Percentiles rank a stretch among this genome's conserved stretches.
phyloP scores from a whole-genome alignment of 2,329 filamentous ascomycete genomes.

The Hymenoscyphus fructigenus region DNA sequence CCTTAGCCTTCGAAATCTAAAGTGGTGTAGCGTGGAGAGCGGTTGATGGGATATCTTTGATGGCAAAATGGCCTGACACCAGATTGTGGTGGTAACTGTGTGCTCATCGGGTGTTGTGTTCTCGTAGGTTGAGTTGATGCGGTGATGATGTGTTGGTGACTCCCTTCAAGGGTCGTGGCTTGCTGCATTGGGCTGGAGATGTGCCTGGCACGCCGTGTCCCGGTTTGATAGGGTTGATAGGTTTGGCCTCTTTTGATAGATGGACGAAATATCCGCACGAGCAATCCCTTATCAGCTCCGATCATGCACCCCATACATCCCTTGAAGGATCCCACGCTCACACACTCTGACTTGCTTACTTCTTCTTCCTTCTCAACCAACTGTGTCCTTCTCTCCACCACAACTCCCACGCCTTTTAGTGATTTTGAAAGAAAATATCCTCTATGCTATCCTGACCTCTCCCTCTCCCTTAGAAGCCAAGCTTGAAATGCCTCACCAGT shows the following conservation, averaged over 20 bases:
- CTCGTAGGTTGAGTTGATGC: not conserved
- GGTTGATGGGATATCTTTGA: not conserved
- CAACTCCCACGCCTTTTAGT: not conserved
- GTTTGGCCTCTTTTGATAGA: not conserved
- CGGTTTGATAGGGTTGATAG: not conserved
- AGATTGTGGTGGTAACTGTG: not conserved
- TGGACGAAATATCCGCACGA: not conserved
- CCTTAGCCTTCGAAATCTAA: not conserved
- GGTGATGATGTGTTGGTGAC: not conserved
- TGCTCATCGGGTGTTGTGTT: not conserved
- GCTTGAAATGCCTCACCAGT: conserved; percentile 24
- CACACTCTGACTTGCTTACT: not conserved
- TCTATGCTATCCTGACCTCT: not conserved
- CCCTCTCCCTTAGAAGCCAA: not conserved
- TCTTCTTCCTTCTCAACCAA: not conserved
- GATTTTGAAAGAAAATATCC: not conserved
- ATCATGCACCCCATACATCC: not conserved
- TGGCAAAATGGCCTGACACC: not conserved
- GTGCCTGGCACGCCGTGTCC: not conserved
- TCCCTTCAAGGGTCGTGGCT: too few relatives aligned
- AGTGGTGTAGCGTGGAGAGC: not conserved
- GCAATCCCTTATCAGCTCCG: not conserved
- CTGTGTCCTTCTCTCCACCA: not conserved
- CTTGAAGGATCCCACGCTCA: not conserved
- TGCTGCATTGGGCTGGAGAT: not conserved